These are phyloP conservation scores for Cynara cardunculus DNA, from an alignment of 129 eudicot species.

Conservation along the genomic window DNA sequence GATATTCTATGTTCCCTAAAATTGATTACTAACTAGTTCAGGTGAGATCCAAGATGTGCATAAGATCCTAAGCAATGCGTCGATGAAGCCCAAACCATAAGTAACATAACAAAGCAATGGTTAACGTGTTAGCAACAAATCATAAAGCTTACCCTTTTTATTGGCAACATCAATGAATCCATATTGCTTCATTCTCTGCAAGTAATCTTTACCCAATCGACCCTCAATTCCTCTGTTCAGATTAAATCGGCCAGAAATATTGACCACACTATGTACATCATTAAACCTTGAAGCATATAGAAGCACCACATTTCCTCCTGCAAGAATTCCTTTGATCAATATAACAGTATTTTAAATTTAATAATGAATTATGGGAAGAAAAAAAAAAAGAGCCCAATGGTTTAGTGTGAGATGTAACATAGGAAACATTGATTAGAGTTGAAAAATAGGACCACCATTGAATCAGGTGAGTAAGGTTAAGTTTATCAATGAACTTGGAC, in stretches of 20 bases:
- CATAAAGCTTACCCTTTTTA: conserved; percentile 39
- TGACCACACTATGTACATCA: conserved; percentile 50
- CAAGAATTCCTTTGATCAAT: conserved; percentile 13
- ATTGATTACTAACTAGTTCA: background rate
- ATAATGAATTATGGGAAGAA: background rate
- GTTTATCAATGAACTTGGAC: too few relatives aligned
- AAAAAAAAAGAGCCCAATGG: background rate
- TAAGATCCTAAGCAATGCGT: too few relatives aligned
- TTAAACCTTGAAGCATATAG: conserved; percentile 55
- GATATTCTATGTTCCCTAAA: conserved; percentile 62
- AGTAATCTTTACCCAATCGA: conserved; percentile 65
- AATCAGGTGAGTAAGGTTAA: background rate
- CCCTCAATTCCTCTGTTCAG: conserved; percentile 61
- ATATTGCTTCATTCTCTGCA: conserved; percentile 36
- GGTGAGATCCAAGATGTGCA: conserved; percentile 3
- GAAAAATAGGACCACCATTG: background rate
- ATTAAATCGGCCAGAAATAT: conserved; percentile 71
- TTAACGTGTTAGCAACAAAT: background rate
- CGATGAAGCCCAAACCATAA: too few relatives aligned
- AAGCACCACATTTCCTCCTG: conserved; percentile 80
- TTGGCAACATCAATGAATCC: conserved; percentile 57
- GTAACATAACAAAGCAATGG: background rate
- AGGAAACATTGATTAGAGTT: too few relatives aligned
- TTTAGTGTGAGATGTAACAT: too few relatives aligned
- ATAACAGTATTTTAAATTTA: background rate